These are phyloP conservation scores for Prorocentrum cordatum DNA, from an alignment of 169 alveolate species.

Conservation along the genomic window DNA sequence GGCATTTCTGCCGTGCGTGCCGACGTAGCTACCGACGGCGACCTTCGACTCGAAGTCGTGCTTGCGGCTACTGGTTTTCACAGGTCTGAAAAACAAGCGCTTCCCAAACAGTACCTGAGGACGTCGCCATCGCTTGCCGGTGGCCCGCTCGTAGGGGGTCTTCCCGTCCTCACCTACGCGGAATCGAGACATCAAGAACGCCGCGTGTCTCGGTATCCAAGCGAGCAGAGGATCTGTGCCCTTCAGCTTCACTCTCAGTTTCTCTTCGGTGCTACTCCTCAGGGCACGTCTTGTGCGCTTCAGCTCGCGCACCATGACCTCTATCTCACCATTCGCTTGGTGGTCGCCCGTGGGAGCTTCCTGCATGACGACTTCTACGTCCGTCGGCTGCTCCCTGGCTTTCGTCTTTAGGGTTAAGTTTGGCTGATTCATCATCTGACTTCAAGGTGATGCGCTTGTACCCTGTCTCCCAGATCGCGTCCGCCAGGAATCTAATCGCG, in stretches of 20 bases:
- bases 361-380: not conserved
- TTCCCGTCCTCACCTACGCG: conserved; percentile 8
- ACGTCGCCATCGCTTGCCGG: not conserved
- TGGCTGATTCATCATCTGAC: not conserved
- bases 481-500: too few relatives aligned
- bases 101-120: conserved; percentile 3
- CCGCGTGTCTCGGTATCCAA: conserved; percentile 32
- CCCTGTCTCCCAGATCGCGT: not conserved
- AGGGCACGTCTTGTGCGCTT: not conserved
- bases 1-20: not conserved
- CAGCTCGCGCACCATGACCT: conserved; percentile 5
- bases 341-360: conserved; percentile 5
- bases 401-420: not conserved
- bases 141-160: not conserved
- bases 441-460: not conserved
- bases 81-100: conserved; percentile 2
- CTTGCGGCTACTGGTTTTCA: not conserved
- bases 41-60: conserved; percentile 4
- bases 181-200: not conserved
- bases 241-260: not conserved
- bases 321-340: conserved; percentile 8
- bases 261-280: not conserved
- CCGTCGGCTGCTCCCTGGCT: not conserved
- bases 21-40: not conserved
- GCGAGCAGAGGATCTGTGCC: not conserved